phyloP scores from a whole-genome alignment of 805 yeast genomes.

The Starmerella bacillaris region DNA sequence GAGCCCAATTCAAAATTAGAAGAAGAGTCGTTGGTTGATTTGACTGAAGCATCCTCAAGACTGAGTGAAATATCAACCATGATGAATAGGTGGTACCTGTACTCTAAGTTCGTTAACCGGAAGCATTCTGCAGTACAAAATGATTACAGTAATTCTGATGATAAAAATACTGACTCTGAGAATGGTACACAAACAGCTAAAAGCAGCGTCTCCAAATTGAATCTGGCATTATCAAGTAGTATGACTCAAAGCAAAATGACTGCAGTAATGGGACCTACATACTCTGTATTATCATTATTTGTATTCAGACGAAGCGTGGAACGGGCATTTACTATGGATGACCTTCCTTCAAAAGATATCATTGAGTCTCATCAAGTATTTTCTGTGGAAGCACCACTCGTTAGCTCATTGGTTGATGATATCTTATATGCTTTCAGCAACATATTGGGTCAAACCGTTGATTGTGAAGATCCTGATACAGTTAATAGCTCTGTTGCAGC shows the following conservation, averaged over 20 bases:
- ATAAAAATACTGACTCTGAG: not conserved
- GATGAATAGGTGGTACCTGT: constrained; percentile 56
- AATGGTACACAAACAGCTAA: too few species aligned
- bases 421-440: constrained; percentile 54
- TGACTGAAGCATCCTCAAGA: constrained; percentile 49
- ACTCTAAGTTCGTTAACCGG: constrained; percentile 33
- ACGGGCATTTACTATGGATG: constrained; percentile 65
- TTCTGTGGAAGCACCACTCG: constrained; percentile 39
- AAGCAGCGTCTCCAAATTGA: not conserved
- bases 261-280: constrained; percentile 37
- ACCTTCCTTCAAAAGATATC: constrained; percentile 31
- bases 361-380: constrained; percentile 12
- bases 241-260: constrained; percentile 39
- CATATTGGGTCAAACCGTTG: constrained; percentile 44
- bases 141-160: not conserved
- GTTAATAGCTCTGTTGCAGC: constrained; percentile 39
- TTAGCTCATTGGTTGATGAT: constrained; percentile 77
- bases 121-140: not conserved
- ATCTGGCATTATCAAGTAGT: constrained; percentile 28
- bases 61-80: constrained; percentile 57
- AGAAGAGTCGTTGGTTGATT: constrained; percentile 21
- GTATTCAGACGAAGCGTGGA: constrained; percentile 64
- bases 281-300: constrained; percentile 45
- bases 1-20: not conserved
- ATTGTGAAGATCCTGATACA: constrained; percentile 47